Evolutionary conservation across 495 filamentous ascomycete species (phyloP).

Genomic region (Pseudoneurospora amorphoporcata): DNA sequence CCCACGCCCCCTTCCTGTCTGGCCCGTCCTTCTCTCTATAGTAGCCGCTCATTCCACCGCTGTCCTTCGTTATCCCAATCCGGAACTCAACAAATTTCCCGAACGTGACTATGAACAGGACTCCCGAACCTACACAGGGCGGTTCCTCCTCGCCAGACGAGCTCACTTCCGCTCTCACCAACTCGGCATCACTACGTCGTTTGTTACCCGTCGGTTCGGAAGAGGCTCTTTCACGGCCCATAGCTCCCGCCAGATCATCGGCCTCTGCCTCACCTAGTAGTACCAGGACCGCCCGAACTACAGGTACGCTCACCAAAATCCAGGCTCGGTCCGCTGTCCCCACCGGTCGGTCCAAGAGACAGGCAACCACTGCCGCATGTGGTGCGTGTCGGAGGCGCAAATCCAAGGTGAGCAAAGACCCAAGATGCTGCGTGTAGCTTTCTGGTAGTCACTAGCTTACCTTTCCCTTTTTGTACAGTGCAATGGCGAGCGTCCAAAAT

Average conservation of each 20-base stretch:
- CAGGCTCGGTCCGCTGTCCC: neutral
- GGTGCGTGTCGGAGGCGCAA: conserved; percentile 45
- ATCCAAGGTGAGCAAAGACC: conserved; percentile 34
- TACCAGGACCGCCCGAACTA: neutral
- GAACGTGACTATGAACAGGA: neutral
- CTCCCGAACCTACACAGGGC: neutral
- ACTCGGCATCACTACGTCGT: neutral
- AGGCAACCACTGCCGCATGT: conserved; percentile 42
- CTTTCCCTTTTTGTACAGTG: conserved; percentile 18
- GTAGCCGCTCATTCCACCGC: neutral
- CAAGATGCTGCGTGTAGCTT: neutral
- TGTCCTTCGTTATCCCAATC: neutral
- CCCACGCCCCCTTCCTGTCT: no score
- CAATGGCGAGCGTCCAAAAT: conserved; percentile 27
- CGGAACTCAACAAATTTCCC: neutral
- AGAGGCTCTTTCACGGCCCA: neutral
- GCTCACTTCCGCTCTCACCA: neutral
- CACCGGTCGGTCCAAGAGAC: conserved; percentile 18
- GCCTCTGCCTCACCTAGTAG: neutral
- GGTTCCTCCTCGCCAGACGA: neutral
- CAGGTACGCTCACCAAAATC: neutral
- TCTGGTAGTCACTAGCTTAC: neutral
- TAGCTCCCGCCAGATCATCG: neutral
- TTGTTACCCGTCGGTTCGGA: neutral
- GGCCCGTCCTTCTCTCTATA: neutral